Conservation (phyloP, 345 rosid genomes). For the Eucalyptus dawsonii region DNA sequence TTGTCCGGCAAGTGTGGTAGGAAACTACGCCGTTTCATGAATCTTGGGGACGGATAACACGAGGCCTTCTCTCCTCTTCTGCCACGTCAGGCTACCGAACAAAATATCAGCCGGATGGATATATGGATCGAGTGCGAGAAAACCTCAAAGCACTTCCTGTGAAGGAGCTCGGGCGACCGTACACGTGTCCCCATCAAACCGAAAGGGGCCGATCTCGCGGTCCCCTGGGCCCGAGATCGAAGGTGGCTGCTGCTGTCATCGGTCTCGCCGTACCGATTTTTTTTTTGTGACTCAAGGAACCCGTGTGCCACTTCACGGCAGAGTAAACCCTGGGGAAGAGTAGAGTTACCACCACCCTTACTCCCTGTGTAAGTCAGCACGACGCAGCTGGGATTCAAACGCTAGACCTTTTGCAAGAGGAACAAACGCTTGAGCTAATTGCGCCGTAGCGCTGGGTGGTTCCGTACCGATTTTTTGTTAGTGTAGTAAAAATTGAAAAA, state of each 20-base stretch:
- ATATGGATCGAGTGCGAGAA: background rate
- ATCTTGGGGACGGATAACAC: background rate
- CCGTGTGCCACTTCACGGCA: no score
- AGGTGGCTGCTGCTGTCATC: background rate
- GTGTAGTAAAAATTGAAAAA: background rate
- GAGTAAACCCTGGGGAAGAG: no score
- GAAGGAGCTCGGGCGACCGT: background rate
- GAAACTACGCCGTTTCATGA: background rate
- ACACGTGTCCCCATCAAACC: background rate
- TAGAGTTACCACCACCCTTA: no score
- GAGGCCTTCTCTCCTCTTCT: background rate
- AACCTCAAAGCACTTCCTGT: background rate
- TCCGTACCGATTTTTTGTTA: background rate
- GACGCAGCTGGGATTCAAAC: no score
- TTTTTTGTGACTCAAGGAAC: no score
- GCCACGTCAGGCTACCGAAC: background rate
- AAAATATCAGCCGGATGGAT: background rate
- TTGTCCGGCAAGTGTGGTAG: background rate
- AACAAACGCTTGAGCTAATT: no score
- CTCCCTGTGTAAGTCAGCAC: no score
- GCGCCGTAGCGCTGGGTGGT: no score
- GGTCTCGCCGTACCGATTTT: background rate
- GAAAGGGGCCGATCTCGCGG: background rate
- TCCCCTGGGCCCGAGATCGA: background rate
- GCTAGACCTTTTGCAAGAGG: no score